Conservation (phyloP, 352 stramenopile genomes). For the Phytopythium cucurbitacearum region DNA sequence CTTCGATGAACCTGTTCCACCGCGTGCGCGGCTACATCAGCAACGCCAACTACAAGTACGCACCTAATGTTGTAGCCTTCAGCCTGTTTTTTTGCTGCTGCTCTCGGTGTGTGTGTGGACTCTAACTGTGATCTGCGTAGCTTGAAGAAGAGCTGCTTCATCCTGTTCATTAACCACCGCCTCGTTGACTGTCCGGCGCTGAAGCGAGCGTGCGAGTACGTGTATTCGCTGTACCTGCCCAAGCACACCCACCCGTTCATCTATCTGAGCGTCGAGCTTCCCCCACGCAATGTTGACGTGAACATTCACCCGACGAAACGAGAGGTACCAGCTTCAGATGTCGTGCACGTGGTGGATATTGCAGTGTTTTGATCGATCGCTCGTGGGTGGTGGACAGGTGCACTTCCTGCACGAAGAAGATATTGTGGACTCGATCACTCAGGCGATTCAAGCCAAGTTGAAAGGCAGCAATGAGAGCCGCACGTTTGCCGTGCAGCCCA, state of each 20-base stretch:
- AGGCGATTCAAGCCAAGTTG: slow-evolving; percentile 75
- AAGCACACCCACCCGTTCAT: slow-evolving; percentile 96
- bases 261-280: slow-evolving; percentile 95
- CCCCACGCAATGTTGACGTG: slow-evolving; percentile 94
- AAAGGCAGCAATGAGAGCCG: slow-evolving; percentile 88
- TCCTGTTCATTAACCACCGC: slow-evolving; percentile 98
- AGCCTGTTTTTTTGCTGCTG: background rate
- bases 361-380: background rate
- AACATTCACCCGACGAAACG: slow-evolving; percentile 99
- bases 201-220: slow-evolving; percentile 91
- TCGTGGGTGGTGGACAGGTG: slow-evolving; percentile 44
- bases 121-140: slow-evolving; percentile 25
- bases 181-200: slow-evolving; percentile 92
- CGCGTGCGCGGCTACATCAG: slow-evolving; percentile 58
- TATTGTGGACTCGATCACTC: slow-evolving; percentile 80
- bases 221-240: slow-evolving; percentile 93
- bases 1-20: slow-evolving; percentile 33
- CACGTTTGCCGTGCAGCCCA: slow-evolving; percentile 88
- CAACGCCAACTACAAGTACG: slow-evolving; percentile 89
- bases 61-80: slow-evolving; percentile 3
- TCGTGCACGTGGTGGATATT: background rate
- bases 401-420: slow-evolving; percentile 95
- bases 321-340: slow-evolving; percentile 43
- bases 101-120: slow-evolving; percentile 1
- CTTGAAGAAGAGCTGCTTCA: slow-evolving; percentile 78